phyloP scores from a whole-genome alignment of 1,139 yeast genomes.

The Schizosaccharomyces versatilis region DNA sequence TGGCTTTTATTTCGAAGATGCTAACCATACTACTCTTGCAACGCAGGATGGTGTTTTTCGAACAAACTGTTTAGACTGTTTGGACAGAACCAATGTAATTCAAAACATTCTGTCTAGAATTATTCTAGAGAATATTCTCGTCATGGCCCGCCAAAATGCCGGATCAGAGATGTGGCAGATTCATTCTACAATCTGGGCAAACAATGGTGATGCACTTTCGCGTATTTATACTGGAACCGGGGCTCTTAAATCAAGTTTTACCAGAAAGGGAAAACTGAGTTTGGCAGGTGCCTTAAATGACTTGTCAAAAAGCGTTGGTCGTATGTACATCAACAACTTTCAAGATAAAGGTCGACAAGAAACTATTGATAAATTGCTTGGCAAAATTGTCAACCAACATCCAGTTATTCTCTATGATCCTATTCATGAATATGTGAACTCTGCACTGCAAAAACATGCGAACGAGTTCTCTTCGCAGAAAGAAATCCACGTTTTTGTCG shows the following conservation, averaged over 20 bases:
- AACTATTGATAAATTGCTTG: constrained; percentile 66
- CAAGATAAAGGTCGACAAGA: constrained; percentile 77
- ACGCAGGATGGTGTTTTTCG: constrained; percentile 81
- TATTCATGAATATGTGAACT: constrained; percentile 54
- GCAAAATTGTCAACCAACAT: constrained; percentile 50
- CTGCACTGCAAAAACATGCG: constrained; percentile 32
- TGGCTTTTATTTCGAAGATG: constrained; percentile 52
- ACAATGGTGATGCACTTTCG: constrained; percentile 90
- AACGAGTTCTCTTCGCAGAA: constrained; percentile 39
- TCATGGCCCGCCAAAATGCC: constrained; percentile 25
- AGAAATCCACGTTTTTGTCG: constrained; percentile 46
- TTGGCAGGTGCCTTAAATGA: constrained; percentile 90
- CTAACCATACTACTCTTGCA: constrained; percentile 29
- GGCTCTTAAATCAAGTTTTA: constrained; percentile 80
- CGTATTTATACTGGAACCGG: constrained; percentile 95
- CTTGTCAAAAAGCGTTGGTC: constrained; percentile 81
- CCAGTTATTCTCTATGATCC: constrained; percentile 73
- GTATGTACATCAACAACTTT: constrained; percentile 89
- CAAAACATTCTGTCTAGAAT: constrained; percentile 63
- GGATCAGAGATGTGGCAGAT: constrained; percentile 32
- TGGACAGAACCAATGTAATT: constrained; percentile 79
- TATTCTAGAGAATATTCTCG: constrained; percentile 44
- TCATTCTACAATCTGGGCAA: constrained; percentile 87
- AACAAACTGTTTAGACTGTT: constrained; percentile 82
- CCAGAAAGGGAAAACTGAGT: constrained; percentile 88